Percentiles rank a stretch among this genome's conserved stretches.
These are phyloP conservation scores for Fusarium sp. DNA, from an alignment of 2,329 filamentous ascomycete species.

Conservation along the genomic window DNA sequence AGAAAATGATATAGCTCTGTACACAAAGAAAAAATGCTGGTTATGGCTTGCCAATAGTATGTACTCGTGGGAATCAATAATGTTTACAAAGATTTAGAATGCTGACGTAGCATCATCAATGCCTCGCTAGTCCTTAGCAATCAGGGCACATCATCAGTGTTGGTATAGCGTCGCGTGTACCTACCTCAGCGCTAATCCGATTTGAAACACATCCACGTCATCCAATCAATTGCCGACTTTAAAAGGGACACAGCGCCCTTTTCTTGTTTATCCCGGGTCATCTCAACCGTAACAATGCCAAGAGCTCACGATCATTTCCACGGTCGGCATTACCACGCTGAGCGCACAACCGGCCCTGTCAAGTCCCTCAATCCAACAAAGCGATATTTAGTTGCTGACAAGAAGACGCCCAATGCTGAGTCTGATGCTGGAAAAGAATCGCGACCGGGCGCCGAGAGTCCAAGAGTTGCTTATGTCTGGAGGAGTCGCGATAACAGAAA, in stretches of 20 bases:
- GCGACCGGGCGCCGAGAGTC: neutral
- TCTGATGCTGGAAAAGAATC: neutral
- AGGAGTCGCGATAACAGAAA: constrained; percentile 56
- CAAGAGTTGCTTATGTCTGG: constrained; percentile 50
- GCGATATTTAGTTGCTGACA: neutral
- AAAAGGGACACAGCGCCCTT: neutral
- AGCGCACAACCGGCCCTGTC: constrained; percentile 6
- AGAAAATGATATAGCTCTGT: neutral
- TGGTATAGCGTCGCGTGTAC: neutral
- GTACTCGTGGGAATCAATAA: neutral
- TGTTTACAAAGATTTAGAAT: too few relatives aligned
- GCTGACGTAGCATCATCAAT: neutral
- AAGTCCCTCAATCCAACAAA: constrained; percentile 12
- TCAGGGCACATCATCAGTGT: neutral
- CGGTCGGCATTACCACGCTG: constrained; percentile 13
- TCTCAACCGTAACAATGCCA: neutral
- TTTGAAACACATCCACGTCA: neutral
- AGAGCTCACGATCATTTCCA: constrained; percentile 8
- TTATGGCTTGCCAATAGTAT: too few relatives aligned
- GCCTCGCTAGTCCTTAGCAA: neutral
- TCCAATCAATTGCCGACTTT: neutral
- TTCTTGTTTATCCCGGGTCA: neutral
- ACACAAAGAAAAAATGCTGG: too few relatives aligned
- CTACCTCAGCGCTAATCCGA: neutral
- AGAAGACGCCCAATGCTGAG: neutral